Evolutionary conservation across 78 protist species (phyloP).

Genomic region (Monocercomonoides exilis): DNA sequence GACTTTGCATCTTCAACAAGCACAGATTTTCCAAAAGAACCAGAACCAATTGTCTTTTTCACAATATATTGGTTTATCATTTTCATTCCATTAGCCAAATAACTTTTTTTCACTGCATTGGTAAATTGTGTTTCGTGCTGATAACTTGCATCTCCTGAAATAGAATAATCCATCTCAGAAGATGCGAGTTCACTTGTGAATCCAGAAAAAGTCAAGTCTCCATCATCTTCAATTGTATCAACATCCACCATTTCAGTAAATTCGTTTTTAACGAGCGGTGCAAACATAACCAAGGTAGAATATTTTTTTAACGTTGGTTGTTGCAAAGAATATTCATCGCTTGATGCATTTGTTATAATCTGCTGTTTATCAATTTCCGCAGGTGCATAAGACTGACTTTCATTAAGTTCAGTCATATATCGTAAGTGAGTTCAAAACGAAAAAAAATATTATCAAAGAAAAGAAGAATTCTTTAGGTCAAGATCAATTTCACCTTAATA

Average conservation of each 20-base stretch:
- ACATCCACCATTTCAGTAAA: not conserved
- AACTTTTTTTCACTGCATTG: not conserved
- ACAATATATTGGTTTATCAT: not conserved
- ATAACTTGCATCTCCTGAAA: not conserved
- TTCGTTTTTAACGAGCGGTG: not conserved
- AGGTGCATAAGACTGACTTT: too few species aligned
- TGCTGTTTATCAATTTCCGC: too few species aligned
- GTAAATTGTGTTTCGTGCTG: not conserved
- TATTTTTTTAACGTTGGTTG: not conserved
- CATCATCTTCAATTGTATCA: not conserved
- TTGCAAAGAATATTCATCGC: too few species aligned
- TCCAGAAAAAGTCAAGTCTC: not conserved
- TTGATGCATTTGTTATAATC: too few species aligned
- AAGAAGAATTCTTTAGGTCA: too few species aligned
- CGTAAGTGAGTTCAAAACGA: too few species aligned
- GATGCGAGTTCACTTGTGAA: not conserved
- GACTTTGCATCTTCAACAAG: not conserved
- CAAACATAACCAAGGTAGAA: not conserved
- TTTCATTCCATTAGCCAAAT: not conserved
- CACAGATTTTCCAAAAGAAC: not conserved
- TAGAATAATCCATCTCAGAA: not conserved
- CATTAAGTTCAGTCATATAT: too few species aligned
- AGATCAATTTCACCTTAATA: too few species aligned
- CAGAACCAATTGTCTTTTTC: not conserved
- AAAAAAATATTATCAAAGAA: too few species aligned